Evolutionary conservation across 805 yeast genomes (phyloP), one percentile per base, ranked within the genome.

Genomic region (Pichia manshurica): DNA sequence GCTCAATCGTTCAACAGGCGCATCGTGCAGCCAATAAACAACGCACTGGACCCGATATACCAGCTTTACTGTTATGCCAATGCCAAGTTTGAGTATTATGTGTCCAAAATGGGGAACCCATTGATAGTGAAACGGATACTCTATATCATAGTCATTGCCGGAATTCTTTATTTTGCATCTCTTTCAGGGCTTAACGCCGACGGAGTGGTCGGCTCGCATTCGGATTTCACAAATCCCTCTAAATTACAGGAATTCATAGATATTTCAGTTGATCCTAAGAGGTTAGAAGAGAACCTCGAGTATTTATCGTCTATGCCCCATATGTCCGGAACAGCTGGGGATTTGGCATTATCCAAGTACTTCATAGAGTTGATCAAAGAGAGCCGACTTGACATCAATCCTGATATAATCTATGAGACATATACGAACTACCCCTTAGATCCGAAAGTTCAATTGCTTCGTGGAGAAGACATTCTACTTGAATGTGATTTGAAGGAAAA

Each of bases 261-360:
- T 29, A 63, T 66, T n/a, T 71, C 75, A 39, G 69, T 87, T 28
- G 84, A 80, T 57, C 63, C 71, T 6, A 73, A 76, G 21, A 63
- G 77, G 20, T 70, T 91, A 63, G 81, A 81, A 56, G 81, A 78
- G 40, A 79, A 82, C 52, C 58, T 84, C 48, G 84, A 85, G 55
- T 87, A 86, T 56, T 60, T 88, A 21, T 80, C 90, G 23, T 76
- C 85, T 7, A 79, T 88, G 80, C 88, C 96, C 3, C 97, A 89
- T 61, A 65, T 84, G 53, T 80, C 96, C 0, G 98, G 98, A 3
- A 83, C 97, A 2, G 77, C 79, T 15, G 98, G 96, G 17, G 96
- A 88, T 62, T 64, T 79, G 50, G 75, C 91, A 0, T 66, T 89
- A 33, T 82, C 88, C 2, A 71, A 75, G 49, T 88, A 82, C 60